Conservation (phyloP, 1,284 basidiomycete species). For the Puccinia novopanici region DNA sequence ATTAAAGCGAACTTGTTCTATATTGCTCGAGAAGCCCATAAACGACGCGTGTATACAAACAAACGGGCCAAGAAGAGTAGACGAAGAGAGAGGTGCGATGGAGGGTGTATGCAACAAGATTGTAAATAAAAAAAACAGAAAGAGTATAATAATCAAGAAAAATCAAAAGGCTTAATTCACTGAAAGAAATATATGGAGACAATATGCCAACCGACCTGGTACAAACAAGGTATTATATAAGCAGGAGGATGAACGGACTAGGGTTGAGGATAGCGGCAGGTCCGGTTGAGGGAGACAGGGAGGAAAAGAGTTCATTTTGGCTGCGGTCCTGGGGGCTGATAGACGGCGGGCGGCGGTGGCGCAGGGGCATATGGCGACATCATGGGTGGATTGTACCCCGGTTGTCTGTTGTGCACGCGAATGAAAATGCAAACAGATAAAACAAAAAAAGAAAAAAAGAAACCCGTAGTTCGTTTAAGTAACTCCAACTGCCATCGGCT, state of each 20-base stretch:
- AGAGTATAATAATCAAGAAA: no score
- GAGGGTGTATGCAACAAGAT: no score
- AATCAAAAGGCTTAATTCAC: not conserved
- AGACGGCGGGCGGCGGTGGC: not conserved
- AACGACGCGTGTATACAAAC: no score
- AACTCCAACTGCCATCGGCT: no score
- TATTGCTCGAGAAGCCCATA: no score
- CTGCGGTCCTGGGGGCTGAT: not conserved
- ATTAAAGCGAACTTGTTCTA: no score
- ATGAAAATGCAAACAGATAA: not conserved
- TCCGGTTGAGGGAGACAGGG: not conserved
- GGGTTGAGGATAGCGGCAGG: not conserved
- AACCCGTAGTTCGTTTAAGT: not conserved
- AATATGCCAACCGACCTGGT: not conserved
- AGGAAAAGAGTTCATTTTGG: not conserved
- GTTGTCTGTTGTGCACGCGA: not conserved
- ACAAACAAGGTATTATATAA: not conserved
- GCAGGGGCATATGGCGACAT: slow-evolving; percentile 1
- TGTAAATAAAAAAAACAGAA: no score
- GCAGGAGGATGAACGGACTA: not conserved
- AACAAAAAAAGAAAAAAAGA: not conserved
- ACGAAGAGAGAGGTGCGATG: no score
- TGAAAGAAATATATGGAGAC: no score
- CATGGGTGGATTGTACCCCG: slow-evolving; percentile 12
- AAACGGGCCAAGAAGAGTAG: no score